Evolutionary conservation across 116 monocot species (phyloP).

Genomic region (Iris pallida): DNA sequence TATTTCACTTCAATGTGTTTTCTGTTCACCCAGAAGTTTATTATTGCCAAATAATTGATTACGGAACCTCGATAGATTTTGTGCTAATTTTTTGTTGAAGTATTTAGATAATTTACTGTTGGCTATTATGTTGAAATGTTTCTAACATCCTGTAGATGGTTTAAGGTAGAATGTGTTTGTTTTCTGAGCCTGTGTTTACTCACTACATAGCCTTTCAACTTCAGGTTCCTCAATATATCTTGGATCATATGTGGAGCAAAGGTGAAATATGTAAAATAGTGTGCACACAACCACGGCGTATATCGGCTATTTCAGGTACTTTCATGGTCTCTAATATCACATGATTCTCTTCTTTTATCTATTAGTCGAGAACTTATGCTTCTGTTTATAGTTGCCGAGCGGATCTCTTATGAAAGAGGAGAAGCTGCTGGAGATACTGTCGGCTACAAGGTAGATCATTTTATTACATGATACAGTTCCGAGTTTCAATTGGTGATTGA

Average conservation of each 20-base stretch:
- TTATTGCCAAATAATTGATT: no score
- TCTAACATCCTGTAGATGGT: neutral
- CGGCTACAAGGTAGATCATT: conserved; percentile 85
- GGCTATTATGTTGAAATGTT: neutral
- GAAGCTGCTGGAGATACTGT: conserved; percentile 83
- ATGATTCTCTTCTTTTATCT: neutral
- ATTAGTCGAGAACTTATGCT: conserved; percentile 1
- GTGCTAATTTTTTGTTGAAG: neutral
- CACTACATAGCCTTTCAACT: neutral
- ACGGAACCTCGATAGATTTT: neutral
- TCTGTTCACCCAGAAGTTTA: no score
- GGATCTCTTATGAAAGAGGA: conserved; percentile 92
- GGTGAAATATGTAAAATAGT: conserved; percentile 79
- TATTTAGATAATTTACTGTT: neutral
- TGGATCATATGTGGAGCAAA: conserved; percentile 87
- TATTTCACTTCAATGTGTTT: neutral
- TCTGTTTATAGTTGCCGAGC: conserved; percentile 72
- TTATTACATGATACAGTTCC: neutral
- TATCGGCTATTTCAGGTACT: conserved; percentile 93
- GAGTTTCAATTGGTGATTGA: no score
- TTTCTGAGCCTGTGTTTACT: conserved; percentile 2
- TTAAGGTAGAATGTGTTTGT: neutral
- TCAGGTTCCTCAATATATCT: conserved; percentile 94
- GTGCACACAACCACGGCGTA: conserved; percentile 94
- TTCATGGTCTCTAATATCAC: neutral